Evolutionary conservation across 257 asterid genomes (phyloP), one percentile per base, ranked within the genome.

Genomic region (Voacanga thouarsii): DNA sequence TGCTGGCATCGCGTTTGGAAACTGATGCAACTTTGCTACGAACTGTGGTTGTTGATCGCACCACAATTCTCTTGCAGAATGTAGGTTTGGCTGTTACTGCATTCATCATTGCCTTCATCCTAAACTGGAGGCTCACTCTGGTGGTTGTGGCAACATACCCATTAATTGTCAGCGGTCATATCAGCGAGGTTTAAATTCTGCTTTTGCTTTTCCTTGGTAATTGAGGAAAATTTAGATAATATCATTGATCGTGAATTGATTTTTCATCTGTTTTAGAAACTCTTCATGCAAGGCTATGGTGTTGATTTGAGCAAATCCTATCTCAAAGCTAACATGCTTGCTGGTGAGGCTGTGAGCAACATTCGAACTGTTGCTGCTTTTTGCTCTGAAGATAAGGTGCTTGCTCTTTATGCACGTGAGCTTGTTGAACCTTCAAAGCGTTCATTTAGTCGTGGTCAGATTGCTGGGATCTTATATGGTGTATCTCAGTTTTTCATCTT

Each of bases 331-430:
- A 96, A 96, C 85, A 93, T 92, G 98, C 92, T 93, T 41, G 98
- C 98, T 26, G 98, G 97, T 59, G 99, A 96, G 88, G 98, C 99
- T 4, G 99, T 96, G 81, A 93, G 99, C 83, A 95, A 96, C 81
- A 96, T 96, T 59, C 82, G 99, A 68, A 96, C 99, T 0, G 92
- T 96, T 50, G 98, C 97, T 18, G 99, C 99, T 7, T 96, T 96
- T 80, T 93, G 99, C 77, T 77, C 98, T 1, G 99, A 96, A 91
- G 90, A 88, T 80, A 96, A 96, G 77, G 96, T 96, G 24, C 84
- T 91, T 6, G 94, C 89, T 79, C 94, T 88, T 61, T 96, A 96
- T 63, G 80, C 89, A 3, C 86, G 82, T 0, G 96, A 96, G 80
- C 98, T 96, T 60, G 77, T 87, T 39, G 97, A 92, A 71, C 99